phyloP scores from a whole-genome alignment of 768 basidiomycete species.

The Phanerochaete carnosa region DNA sequence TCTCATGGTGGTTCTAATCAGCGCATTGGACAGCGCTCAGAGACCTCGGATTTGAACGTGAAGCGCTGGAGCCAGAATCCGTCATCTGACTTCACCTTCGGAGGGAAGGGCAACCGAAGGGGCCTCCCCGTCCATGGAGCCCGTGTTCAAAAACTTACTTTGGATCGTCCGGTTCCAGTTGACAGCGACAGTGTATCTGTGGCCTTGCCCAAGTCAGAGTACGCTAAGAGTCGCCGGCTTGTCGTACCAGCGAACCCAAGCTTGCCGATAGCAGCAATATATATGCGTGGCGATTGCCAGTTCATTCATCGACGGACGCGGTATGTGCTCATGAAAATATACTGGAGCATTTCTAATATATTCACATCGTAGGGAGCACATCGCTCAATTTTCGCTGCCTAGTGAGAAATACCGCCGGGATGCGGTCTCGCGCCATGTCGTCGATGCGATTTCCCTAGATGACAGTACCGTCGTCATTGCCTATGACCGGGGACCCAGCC shows the following conservation, averaged over 20 bases:
- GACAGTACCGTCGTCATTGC: constrained; percentile 39
- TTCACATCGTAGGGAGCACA: constrained; percentile 15
- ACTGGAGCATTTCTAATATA: constrained; percentile 1
- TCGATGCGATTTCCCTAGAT: constrained; percentile 42
- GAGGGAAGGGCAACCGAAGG: background rate
- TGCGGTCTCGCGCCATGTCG: constrained; percentile 35
- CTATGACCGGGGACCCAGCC: constrained; percentile 36
- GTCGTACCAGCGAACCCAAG: constrained; percentile 15
- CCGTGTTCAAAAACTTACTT: background rate
- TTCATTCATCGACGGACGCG: constrained; percentile 21
- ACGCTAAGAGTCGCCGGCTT: constrained; percentile 23
- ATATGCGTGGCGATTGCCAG: constrained; percentile 28
- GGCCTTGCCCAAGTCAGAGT: constrained; percentile 21
- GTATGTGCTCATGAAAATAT: constrained; percentile 12
- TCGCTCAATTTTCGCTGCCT: constrained; percentile 17
- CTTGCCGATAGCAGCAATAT: constrained; percentile 20
- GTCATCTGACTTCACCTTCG: background rate
- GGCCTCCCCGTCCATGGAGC: background rate
- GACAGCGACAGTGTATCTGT: constrained; percentile 6
- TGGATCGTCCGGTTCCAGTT: background rate
- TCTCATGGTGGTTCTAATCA: background rate
- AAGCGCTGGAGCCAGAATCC: no score
- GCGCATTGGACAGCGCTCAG: background rate
- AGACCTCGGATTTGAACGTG: background rate
- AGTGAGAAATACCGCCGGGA: background rate